Base-by-base conservation (phyloP, 164 flowering plant genomes). In the Umbellularia californica region DNA sequence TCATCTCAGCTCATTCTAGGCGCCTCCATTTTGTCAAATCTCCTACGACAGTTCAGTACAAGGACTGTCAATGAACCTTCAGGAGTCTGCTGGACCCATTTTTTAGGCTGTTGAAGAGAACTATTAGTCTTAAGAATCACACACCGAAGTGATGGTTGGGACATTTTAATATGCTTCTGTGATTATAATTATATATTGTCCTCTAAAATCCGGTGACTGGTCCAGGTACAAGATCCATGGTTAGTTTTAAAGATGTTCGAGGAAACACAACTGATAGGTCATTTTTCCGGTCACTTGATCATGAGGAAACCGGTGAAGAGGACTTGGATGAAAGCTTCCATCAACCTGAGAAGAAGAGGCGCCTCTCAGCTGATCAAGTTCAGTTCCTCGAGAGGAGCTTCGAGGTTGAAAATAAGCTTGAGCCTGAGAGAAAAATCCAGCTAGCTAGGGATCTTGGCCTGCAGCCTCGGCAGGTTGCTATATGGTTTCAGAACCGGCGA, bases 371-470 rank as follows among this genome's bases (percentile, higher is more conserved):
- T 2, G 85, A 88, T 50, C 97, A 92, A 77, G 88, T 90, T 68
- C 83, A 84, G 79, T 87, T 85, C 75, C 89, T 92, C 1, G 97
- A 92, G 83, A 87, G 71, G 77, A 88, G 79, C 65, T 92, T 92
- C 62, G 92, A 88, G 82, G 76, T 77, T n/a, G 97, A 92, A 69
- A 92, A 92, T 83, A 92, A 89, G 85, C 93, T 92, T n/a, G 95
- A 92, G 72, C 95, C 95, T 0, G 95, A 92, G 27, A 84, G 95
- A 80, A 92, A 92, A 76, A 47, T 84, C 62, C 87, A 87, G 82
- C 90, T 92, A 1, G 95, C 97, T 0, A 87, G 83, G 76, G 90
- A 89, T 55, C 85, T 90, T 4, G 91, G 89, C n/a, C 72, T 90
- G 84, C 92, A 92, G 82, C 93, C 95, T 28, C 81, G 95, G 19